These are phyloP conservation scores for Circinella minor DNA, from an alignment of 371 early-diverging fungal genomes.

Conservation along the genomic window DNA sequence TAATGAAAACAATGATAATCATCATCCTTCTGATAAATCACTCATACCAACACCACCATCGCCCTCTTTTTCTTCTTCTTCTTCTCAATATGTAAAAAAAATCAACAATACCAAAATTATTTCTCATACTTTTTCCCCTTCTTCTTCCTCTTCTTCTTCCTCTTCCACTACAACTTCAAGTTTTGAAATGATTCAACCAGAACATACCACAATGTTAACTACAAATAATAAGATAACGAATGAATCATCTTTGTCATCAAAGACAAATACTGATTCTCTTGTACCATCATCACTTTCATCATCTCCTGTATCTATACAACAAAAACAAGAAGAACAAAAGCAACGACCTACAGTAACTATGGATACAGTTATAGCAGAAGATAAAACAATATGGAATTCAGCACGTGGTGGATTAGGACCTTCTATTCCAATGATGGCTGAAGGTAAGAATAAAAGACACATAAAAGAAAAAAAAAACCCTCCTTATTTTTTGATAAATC, in stretches of 20 bases:
- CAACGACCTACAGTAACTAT: too few relatives aligned
- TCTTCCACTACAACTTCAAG: not conserved
- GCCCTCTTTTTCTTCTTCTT: not conserved
- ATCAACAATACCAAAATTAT: too few relatives aligned
- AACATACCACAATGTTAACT: too few relatives aligned
- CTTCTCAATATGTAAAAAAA: not conserved
- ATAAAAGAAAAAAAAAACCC: not conserved
- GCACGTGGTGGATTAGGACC: not conserved
- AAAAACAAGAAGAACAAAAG: not conserved
- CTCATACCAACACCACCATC: not conserved
- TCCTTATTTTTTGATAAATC: too few relatives aligned
- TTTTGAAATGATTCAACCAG: conserved; percentile 3
- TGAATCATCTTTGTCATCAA: not conserved
- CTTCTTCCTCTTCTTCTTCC: not conserved
- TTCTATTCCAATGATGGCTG: not conserved
- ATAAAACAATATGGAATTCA: not conserved
- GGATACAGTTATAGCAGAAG: not conserved
- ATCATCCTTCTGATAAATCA: not conserved
- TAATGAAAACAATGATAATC: not conserved
- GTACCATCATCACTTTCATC: not conserved
- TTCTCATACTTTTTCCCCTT: not conserved
- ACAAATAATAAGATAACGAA: not conserved
- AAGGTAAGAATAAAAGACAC: not conserved
- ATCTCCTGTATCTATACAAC: not conserved
- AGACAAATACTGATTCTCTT: too few relatives aligned